These are phyloP conservation scores for Cyphellophora attinorum DNA, from an alignment of 2,329 filamentous ascomycete species.

Conservation along the genomic window DNA sequence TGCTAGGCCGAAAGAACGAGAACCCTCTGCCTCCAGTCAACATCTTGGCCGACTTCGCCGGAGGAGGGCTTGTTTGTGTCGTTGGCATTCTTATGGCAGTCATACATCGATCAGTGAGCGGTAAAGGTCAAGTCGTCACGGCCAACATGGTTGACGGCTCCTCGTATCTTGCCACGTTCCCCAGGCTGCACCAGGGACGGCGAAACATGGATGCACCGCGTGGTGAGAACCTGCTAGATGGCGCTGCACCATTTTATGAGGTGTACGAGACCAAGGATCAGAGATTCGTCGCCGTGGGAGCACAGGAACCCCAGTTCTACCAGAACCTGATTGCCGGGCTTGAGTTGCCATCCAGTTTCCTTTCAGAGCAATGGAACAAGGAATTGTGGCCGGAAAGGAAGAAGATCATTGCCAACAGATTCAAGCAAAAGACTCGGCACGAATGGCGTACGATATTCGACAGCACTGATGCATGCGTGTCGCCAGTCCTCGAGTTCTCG, in stretches of 20 bases:
- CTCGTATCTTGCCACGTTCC: constrained; percentile 68
- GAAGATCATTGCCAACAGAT: constrained; percentile 49
- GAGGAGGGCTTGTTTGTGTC: constrained; percentile 73
- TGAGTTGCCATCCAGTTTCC: constrained; percentile 35
- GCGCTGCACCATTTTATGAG: constrained; percentile 78
- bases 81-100: constrained; percentile 74
- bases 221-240: constrained; percentile 71
- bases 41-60: constrained; percentile 81
- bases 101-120: constrained; percentile 43
- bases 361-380: constrained; percentile 45
- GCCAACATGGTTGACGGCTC: constrained; percentile 93
- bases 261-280: constrained; percentile 75
- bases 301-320: constrained; percentile 82
- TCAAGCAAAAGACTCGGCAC: constrained; percentile 57
- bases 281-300: constrained; percentile 72
- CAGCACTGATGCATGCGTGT: constrained; percentile 81
- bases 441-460: constrained; percentile 85
- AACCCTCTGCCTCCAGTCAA: constrained; percentile 76
- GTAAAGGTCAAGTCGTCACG: constrained; percentile 77
- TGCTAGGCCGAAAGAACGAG: constrained; percentile 55
- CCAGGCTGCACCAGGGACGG: constrained; percentile 56
- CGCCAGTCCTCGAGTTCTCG: constrained; percentile 67
- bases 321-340: constrained; percentile 56
- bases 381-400: constrained; percentile 59
- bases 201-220: constrained; percentile 54